Percentiles rank a stretch among this genome's conserved stretches.
Evolutionary conservation across 2,329 filamentous ascomycete species (phyloP).

Genomic region (Hymenoscyphus scutula): DNA sequence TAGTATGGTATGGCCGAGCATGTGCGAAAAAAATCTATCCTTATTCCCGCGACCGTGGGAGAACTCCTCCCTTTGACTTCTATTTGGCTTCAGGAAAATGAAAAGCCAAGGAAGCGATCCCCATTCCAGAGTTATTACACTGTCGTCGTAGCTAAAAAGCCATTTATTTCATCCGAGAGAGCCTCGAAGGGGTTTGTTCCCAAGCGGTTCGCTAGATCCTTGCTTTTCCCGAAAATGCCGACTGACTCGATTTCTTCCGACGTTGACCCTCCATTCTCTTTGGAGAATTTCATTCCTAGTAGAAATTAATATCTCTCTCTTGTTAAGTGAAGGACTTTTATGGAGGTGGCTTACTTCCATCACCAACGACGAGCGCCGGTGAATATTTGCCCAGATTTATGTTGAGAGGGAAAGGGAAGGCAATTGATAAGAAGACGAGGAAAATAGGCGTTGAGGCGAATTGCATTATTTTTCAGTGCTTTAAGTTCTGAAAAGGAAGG

Average conservation of each 20-base stretch:
- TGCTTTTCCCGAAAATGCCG: not conserved
- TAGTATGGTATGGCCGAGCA: too few species aligned
- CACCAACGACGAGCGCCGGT: slow-evolving; percentile 36
- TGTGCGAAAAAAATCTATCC: too few species aligned
- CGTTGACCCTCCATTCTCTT: not conserved
- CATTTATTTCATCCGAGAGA: not conserved
- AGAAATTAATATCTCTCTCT: not conserved
- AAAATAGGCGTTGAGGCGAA: not conserved
- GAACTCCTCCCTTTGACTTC: too few species aligned
- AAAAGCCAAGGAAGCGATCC: too few species aligned
- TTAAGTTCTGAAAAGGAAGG: not conserved
- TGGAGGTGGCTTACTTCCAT: slow-evolving; percentile 34
- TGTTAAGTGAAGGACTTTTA: not conserved
- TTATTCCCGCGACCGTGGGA: too few species aligned
- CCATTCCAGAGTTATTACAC: too few species aligned
- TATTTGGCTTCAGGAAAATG: too few species aligned
- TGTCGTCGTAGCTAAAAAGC: not conserved
- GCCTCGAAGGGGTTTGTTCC: not conserved
- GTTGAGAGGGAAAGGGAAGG: slow-evolving; percentile 29
- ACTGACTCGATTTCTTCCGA: not conserved
- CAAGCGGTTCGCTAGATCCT: not conserved
- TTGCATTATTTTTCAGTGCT: not conserved
- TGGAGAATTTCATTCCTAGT: not conserved
- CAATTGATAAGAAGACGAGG: not conserved
- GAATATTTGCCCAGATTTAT: slow-evolving; percentile 20